Conservation (phyloP, 164 flowering plant genomes). For the Stephania yunnanensis region DNA sequence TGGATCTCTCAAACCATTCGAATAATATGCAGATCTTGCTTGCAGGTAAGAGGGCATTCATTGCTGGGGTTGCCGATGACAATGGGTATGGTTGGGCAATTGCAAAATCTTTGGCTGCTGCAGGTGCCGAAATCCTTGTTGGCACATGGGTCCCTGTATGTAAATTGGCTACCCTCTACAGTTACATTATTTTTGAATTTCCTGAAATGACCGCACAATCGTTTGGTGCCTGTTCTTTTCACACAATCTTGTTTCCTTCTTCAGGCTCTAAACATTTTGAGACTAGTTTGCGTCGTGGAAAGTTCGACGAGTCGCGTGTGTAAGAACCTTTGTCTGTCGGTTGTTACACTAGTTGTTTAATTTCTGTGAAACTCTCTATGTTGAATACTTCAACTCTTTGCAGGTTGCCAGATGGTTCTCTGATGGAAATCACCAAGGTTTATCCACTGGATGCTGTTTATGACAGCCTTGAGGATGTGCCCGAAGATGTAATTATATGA, state of each 20-base stretch:
- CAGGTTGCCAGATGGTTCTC: slow-evolving; percentile 91
- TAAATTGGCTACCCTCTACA: slow-evolving; percentile 12
- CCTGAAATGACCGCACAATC: not conserved
- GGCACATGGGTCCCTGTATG: slow-evolving; percentile 99
- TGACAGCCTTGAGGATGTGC: slow-evolving; percentile 85
- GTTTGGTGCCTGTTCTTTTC: not conserved
- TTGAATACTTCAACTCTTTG: slow-evolving; percentile 12
- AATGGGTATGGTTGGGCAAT: slow-evolving; percentile 99
- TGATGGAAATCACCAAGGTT: slow-evolving; percentile 85
- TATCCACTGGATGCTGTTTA: slow-evolving; percentile 92
- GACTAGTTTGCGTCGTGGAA: slow-evolving; percentile 85
- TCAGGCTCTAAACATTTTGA: slow-evolving; percentile 94
- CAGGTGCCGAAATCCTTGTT: slow-evolving; percentile 95
- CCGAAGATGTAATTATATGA: slow-evolving; percentile 70
- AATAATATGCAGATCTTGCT: not conserved
- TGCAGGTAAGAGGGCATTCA: slow-evolving; percentile 89
- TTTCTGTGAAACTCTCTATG: not conserved
- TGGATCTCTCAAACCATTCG: not conserved
- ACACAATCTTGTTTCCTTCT: not conserved
- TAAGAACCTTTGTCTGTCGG: slow-evolving; percentile 30
- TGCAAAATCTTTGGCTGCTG: slow-evolving; percentile 97
- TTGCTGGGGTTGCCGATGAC: slow-evolving; percentile 97
- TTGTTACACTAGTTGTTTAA: not conserved
- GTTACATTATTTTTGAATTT: not conserved
- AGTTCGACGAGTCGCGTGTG: slow-evolving; percentile 90